Evolutionary conservation across 2,329 filamentous ascomycete genomes (phyloP).

Genomic region (Talaromyces sp.): DNA sequence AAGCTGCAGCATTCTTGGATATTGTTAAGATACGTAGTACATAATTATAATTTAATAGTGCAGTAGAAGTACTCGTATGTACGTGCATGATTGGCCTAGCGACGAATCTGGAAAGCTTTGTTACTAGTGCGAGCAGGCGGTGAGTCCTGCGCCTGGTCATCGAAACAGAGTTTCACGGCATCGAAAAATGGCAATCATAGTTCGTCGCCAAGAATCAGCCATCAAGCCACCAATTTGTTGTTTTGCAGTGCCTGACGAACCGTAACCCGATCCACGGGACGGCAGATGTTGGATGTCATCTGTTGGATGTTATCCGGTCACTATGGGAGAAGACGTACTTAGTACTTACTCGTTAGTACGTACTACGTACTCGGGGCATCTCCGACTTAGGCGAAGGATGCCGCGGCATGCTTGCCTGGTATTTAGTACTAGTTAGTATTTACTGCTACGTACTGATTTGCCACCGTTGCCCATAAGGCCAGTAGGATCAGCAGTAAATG

Average conservation of each 20-base stretch:
- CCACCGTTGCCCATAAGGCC: neutral
- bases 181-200: neutral
- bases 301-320: too few relatives aligned
- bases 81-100: neutral
- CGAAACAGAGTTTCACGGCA: neutral
- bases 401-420: neutral
- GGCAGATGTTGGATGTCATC: too few relatives aligned
- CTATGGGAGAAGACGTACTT: too few relatives aligned
- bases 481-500: conserved; percentile 10
- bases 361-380: neutral
- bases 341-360: too few relatives aligned
- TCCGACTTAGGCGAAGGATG: neutral
- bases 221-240: neutral
- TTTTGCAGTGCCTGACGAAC: neutral
- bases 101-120: neutral
- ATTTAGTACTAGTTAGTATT: too few relatives aligned
- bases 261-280: neutral
- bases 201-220: neutral
- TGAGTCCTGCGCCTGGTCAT: neutral
- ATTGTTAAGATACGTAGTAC: too few relatives aligned
- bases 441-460: too few relatives aligned
- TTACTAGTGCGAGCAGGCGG: neutral
- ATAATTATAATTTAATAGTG: too few relatives aligned
- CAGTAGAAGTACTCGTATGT: too few relatives aligned
- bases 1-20: too few relatives aligned